Percentiles rank a stretch among this genome's conserved stretches.
Conservation (phyloP, 2,329 filamentous ascomycete genomes). For the Aspergillus sojae region DNA sequence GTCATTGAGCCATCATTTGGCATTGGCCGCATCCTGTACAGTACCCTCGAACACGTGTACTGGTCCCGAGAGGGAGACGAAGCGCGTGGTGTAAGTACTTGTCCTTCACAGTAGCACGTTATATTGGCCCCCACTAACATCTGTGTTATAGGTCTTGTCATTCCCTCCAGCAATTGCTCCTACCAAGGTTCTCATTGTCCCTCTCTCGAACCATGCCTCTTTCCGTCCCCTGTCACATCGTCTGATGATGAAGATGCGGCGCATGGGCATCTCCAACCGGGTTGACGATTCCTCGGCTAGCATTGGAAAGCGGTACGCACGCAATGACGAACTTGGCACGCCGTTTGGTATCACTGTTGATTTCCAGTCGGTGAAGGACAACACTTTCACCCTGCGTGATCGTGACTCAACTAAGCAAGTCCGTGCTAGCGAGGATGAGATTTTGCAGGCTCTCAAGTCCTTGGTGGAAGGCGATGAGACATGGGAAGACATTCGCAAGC, state of each 20-base stretch:
- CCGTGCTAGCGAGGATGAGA: conserved; percentile 76
- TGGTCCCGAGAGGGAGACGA: conserved; percentile 87
- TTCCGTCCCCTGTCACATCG: conserved; percentile 77
- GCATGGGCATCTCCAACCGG: conserved; percentile 76
- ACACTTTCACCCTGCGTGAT: conserved; percentile 83
- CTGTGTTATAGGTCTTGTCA: conserved; percentile 62
- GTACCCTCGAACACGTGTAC: conserved; percentile 90
- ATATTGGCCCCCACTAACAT: not conserved
- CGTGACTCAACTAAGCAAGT: conserved; percentile 91
- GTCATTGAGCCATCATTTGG: conserved; percentile 98
- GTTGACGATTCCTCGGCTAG: conserved; percentile 88
- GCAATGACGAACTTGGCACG: conserved; percentile 95
- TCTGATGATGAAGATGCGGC: conserved; percentile 75
- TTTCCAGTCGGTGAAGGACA: conserved; percentile 91
- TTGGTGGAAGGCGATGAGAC: conserved; percentile 65
- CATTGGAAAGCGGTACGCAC: conserved; percentile 91
- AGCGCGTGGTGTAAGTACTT: conserved; percentile 74
- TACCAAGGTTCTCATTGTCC: conserved; percentile 91
- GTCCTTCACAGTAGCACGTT: not conserved
- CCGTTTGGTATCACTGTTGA: conserved; percentile 92
- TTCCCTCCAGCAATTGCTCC: conserved; percentile 82
- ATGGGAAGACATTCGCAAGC: conserved; percentile 71
- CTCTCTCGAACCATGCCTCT: conserved; percentile 76
- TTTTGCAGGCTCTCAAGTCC: conserved; percentile 71
- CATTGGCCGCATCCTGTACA: conserved; percentile 92